phyloP scores from a whole-genome alignment of 129 eudicot genomes.

The Kitagawia praeruptora region DNA sequence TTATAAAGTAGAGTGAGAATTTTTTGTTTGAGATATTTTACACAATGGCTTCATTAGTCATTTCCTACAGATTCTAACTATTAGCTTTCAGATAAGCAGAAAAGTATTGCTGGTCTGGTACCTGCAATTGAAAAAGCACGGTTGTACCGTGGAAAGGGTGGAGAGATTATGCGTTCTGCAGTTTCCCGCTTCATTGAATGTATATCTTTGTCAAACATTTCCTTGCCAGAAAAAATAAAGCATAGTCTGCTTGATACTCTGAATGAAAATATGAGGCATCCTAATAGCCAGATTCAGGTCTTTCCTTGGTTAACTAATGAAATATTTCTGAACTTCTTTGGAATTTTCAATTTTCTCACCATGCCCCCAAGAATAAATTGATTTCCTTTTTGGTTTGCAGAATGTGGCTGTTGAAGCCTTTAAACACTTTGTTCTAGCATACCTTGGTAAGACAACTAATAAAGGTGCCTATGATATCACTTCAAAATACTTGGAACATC shows the following conservation, averaged over 20 bases:
- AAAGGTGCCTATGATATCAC: slow-evolving; percentile 52
- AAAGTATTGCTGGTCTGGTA: slow-evolving; percentile 61
- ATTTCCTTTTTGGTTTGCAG: slow-evolving; percentile 26
- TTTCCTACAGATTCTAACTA: slow-evolving; percentile 2
- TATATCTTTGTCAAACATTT: slow-evolving; percentile 51
- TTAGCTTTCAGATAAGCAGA: slow-evolving; percentile 63
- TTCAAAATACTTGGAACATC: slow-evolving; percentile 55
- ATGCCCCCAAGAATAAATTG: not conserved
- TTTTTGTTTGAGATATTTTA: not conserved
- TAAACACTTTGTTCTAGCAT: slow-evolving; percentile 57
- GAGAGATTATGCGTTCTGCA: slow-evolving; percentile 95
- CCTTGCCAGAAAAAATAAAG: slow-evolving; percentile 59
- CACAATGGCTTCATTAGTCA: not conserved
- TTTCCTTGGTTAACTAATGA: not conserved
- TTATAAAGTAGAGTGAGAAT: not conserved
- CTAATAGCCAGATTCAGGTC: slow-evolving; percentile 87
- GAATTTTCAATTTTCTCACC: not conserved
- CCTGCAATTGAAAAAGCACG: slow-evolving; percentile 97
- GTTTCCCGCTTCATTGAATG: slow-evolving; percentile 89
- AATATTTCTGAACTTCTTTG: not conserved
- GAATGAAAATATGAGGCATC: slow-evolving; percentile 89
- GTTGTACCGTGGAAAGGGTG: slow-evolving; percentile 95
- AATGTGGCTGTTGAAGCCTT: slow-evolving; percentile 81
- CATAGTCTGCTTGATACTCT: slow-evolving; percentile 75
- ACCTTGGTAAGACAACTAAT: slow-evolving; percentile 39